Percentiles rank a stretch among this genome's conserved stretches.
phyloP scores from a whole-genome alignment of 2,329 filamentous ascomycete species.

The Aspergillus sp. region DNA sequence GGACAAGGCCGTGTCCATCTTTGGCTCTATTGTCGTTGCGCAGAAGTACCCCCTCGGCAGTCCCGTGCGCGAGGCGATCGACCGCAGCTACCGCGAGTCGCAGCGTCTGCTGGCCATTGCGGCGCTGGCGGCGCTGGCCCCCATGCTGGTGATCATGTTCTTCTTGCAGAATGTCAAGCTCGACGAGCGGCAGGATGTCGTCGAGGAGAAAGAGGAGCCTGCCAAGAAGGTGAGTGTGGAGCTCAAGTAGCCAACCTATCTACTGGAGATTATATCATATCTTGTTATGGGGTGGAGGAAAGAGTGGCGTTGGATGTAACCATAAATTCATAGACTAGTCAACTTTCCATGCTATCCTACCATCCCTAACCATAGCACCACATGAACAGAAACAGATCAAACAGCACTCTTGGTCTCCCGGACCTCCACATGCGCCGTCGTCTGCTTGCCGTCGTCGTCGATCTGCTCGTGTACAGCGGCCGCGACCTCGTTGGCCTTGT shows the following conservation, averaged over 20 bases:
- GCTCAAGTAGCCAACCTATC: not conserved
- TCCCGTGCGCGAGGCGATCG: slow-evolving; percentile 14
- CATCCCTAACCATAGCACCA: too few species aligned
- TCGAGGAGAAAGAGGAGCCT: not conserved
- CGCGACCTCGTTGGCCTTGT: slow-evolving; percentile 33
- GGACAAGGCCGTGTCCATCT: slow-evolving; percentile 17
- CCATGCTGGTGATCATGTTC: slow-evolving; percentile 22
- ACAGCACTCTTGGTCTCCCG: not conserved
- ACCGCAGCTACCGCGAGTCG: slow-evolving; percentile 22
- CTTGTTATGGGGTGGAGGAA: too few species aligned
- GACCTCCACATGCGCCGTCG: slow-evolving; percentile 19
- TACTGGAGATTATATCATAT: not conserved
- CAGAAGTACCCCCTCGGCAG: slow-evolving; percentile 14
- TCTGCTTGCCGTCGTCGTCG: slow-evolving; percentile 11
- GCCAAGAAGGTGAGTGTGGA: not conserved
- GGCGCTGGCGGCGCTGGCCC: slow-evolving; percentile 13
- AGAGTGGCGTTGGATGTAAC: too few species aligned
- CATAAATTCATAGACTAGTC: too few species aligned
- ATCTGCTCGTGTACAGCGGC: slow-evolving; percentile 39
- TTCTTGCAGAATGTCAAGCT: slow-evolving; percentile 21
- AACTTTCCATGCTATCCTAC: too few species aligned
- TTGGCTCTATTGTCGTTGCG: slow-evolving; percentile 20
- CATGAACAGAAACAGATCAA: not conserved
- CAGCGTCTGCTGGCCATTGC: slow-evolving; percentile 20
- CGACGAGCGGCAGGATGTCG: slow-evolving; percentile 9